phyloP scores from a whole-genome alignment of 139 green algal species.

The Chlamydomonas sp. region DNA sequence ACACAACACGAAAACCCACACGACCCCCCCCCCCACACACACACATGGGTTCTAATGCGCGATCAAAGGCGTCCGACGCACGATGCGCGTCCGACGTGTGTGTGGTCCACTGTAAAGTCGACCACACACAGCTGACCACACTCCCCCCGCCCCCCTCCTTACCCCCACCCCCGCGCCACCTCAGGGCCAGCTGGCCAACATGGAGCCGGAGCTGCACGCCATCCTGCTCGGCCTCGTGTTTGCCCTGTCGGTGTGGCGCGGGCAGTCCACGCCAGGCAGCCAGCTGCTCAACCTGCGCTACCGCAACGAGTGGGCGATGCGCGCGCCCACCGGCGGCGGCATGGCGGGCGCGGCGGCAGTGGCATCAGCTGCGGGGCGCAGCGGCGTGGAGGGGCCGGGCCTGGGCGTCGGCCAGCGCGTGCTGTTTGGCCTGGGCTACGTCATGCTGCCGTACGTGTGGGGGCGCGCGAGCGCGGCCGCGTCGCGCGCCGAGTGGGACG shows the following conservation, averaged over 20 bases:
- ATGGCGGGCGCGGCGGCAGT: not conserved
- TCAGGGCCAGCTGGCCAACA: conserved; percentile 19
- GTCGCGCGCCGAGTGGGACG: conserved; percentile 12
- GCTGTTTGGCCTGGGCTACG: conserved; percentile 39
- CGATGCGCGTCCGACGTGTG: no score
- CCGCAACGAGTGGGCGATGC: conserved; percentile 46
- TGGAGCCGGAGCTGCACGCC: conserved; percentile 53
- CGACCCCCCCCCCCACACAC: no score
- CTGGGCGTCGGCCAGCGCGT: conserved; percentile 43
- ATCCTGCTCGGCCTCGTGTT: conserved; percentile 62
- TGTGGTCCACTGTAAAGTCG: no score
- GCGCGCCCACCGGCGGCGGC: not conserved
- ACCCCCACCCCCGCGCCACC: no score
- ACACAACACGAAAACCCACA: not conserved
- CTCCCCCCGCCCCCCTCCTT: no score
- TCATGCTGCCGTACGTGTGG: conserved; percentile 64
- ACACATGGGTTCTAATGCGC: no score
- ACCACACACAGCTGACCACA: no score
- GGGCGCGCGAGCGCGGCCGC: conserved; percentile 21
- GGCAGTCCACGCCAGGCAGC: conserved; percentile 64
- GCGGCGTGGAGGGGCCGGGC: conserved; percentile 59
- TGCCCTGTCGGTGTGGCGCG: conserved; percentile 49
- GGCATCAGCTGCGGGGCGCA: conserved; percentile 25
- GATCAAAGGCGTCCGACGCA: no score
- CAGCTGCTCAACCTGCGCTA: conserved; percentile 85